Base-by-base conservation (phyloP, 352 stramenopile species). In the Pythium sukuiense region DNA sequence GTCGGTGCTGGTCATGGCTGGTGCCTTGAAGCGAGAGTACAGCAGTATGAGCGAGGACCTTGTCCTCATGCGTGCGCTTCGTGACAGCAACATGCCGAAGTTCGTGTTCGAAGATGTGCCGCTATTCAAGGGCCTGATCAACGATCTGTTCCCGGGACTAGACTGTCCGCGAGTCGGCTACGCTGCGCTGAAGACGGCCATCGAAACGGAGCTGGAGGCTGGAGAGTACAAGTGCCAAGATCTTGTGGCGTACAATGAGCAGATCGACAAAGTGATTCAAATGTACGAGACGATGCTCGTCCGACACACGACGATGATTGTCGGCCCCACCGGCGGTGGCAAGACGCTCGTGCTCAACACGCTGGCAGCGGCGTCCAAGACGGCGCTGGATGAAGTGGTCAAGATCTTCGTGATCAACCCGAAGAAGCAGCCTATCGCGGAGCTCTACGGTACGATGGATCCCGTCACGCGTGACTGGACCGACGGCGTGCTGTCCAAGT, bases 271-370 rank as follows among this genome's bases (percentile, higher is more conserved):
- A 73, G 94, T 97, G 56, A 97, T 99, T 35, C 95, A 99, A 58
- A 97, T 98, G 90, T 98, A 98, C 72, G 94, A 99, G 76, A 98
- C 92, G 0, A 97, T 98, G 90, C 79, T 98, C 4, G 93, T 98
- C 33, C 86, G 96, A 2, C 95, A 98, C 77, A 98, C 93, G 8
- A 98, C 90, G 0, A 98, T 99, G 95, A 98, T 99, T 49, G 95
- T 98, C 0, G 96, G 96, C 0, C 93, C 93, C 2, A 98, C 95
- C 0, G 92, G 90, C 3, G 96, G 94, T 33, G 94, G 95, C 32
- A 98, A 99, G 68, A 95, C 90, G 16, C 76, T 98, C 2, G 89
- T 98, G 6, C 57, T 98, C 13, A 90, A 98, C 24, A 97, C 90
- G 0, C 66, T 98, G 0, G 87, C 89, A 4, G 82, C 93, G 1